Base-by-base conservation (phyloP, 2,329 filamentous ascomycete species). In the Zasmidium cellare region DNA sequence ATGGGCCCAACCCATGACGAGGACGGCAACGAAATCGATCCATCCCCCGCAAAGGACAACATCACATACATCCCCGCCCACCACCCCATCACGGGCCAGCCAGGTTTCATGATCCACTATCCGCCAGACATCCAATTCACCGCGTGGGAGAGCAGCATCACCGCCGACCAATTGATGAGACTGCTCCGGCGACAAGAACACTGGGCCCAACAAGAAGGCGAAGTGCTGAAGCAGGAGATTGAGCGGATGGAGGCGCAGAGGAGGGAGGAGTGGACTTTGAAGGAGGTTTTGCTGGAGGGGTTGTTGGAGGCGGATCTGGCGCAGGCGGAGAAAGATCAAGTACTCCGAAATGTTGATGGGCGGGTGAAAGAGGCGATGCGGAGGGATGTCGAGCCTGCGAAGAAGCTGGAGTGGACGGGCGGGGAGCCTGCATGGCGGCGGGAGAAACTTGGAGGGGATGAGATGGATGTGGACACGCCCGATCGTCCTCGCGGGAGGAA, bases 281-380 rank as follows among this genome's bases (percentile, higher is more conserved):
- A 93, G 74, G 90, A 94, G 74, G 81, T 90, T 25, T 74, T 93
- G 18, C 74, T 94, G n/a, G 84, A 90, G 57, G 90, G 91, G 69
- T 82, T 88, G 28, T 81, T 91, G 65, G 90, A 93, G 71, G 79
- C 84, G 31, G 85, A 87, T 71, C 86, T 87, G 76, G 84, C 86
- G 65, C 55, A 59, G 24, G 68, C 64, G 9, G 59, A 70, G 44
- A 65, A 71, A 23, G 70, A 69, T 22, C 70, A 74, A 14, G 31
- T 71, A 2, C 71, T 78, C 11, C 53, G 65, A n/a, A 70, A 71
- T 7, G 63, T 74, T 18, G 63, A 69, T 18, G 69, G 71, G 6
- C 66, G 70, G 3, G 66, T 74, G 3, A 61, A 69, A 48, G 67
- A 70, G 16, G 66, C 65, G 1, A 71, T 79, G 61, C 71, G 76